phyloP scores from a whole-genome alignment of 805 yeast species.

The Suhomyces kilbournensis region DNA sequence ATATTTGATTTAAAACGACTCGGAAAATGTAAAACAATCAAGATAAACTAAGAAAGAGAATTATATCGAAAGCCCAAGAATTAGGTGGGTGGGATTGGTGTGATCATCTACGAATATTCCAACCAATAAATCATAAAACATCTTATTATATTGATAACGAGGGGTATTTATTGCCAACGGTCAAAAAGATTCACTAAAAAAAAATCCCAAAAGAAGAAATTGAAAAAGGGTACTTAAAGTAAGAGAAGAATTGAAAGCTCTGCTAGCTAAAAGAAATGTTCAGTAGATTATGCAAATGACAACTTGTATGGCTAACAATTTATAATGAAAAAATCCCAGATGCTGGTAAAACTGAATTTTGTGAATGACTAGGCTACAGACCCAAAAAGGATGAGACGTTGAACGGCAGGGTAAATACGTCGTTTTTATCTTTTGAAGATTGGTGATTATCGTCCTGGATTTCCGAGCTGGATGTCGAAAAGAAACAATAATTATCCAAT shows the following conservation, averaged over 20 bases:
- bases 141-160: neutral
- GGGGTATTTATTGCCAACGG: neutral
- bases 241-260: neutral
- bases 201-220: neutral
- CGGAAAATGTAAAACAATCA: no score
- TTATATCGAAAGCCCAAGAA: no score
- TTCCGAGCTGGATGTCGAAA: conserved; percentile 18
- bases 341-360: no score
- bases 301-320: no score
- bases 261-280: neutral
- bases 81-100: no score
- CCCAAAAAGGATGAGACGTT: neutral
- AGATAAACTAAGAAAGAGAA: no score
- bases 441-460: neutral
- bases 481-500: conserved; percentile 61
- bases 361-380: no score
- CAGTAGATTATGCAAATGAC: no score
- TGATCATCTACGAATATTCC: no score
- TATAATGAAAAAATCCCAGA: no score
- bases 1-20: no score
- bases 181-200: neutral
- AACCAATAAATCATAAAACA: neutral
- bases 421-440: neutral
- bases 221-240: no score
- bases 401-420: neutral